Evolutionary conservation across 805 yeast genomes (phyloP), one percentile per base, ranked within the genome.

Genomic region (Candida corydali): DNA sequence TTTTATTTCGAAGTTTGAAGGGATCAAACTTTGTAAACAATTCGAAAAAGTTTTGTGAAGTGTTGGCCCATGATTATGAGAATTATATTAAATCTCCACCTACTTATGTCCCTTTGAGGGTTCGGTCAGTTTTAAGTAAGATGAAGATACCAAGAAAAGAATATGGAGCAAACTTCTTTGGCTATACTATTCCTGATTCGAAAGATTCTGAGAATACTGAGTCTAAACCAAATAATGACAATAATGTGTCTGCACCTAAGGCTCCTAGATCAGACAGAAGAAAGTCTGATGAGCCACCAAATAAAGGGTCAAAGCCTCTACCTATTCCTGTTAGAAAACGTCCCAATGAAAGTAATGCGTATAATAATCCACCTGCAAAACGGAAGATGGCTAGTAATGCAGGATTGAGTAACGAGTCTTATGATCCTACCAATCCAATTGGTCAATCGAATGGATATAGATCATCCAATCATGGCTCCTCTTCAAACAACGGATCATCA

Each of bases 31-130:
- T 28, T 14, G 16, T 32, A n/a, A 17, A 17, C 17, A 29, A 14
- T 14, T 24, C 23, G 10, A 34, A 34, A 22, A 18, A 17, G n/a
- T 34, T 22, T 28, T 34, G 37, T 22, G 30, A 34, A 28, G 16
- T 34, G 6, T 27, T 34, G 9, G 32, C 37, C 9, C 20, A 28
- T 16, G 37, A 34, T 18, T 34, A 26, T 22, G 7, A 10, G 7
- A 28, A 10, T 11, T 34, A 29, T 28, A 34, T 28, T 22, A 23
- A 22, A 17, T 17, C 17, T 16, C 30, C 19, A 12, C 18, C 19
- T 10, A 17, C 14, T 5, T 34, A 34, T 23, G 17, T 12, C 5
- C 34, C 34, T 16, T 15, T 28, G 5, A 28, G 8, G 7, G 31
- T 28, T 28, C 19, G 31, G 4, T 17, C 31, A 28, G 9, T 28